These are phyloP conservation scores for Sporisorium graminicola DNA, from an alignment of 1,284 basidiomycete genomes.

Conservation along the genomic window DNA sequence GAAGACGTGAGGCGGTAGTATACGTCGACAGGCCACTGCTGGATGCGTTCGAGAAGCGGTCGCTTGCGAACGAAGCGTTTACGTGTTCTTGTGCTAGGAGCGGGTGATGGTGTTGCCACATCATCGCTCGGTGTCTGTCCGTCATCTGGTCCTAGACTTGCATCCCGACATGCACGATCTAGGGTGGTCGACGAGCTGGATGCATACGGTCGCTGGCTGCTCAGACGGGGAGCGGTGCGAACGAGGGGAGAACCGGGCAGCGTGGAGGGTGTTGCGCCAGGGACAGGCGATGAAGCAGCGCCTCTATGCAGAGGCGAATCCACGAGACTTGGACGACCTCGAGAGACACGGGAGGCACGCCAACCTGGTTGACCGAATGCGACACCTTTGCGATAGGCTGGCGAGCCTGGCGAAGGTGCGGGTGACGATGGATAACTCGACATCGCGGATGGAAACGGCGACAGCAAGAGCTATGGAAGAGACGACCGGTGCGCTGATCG, in stretches of 20 bases:
- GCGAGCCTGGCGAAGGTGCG: slow-evolving; percentile 33
- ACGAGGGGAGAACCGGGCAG: slow-evolving; percentile 24
- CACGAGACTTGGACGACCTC: slow-evolving; percentile 28
- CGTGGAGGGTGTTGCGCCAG: slow-evolving; percentile 26
- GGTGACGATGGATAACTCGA: slow-evolving; percentile 34
- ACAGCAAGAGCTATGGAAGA: neutral
- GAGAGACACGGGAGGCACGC: slow-evolving; percentile 44
- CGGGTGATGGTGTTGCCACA: neutral
- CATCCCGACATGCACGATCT: neutral
- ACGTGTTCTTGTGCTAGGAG: neutral
- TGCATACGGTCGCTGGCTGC: slow-evolving; percentile 2
- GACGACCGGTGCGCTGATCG: neutral
- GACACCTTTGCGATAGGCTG: slow-evolving; percentile 50
- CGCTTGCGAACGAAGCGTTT: slow-evolving; percentile 39
- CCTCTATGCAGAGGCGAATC: slow-evolving; percentile 32
- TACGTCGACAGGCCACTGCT: slow-evolving; percentile 40
- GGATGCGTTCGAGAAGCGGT: slow-evolving; percentile 37
- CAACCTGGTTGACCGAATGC: slow-evolving; percentile 54
- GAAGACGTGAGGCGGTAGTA: slow-evolving; percentile 32
- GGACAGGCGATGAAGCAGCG: slow-evolving; percentile 16
- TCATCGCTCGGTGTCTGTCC: slow-evolving; percentile 1
- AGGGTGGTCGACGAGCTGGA: slow-evolving; percentile 11
- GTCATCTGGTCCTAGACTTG: neutral
- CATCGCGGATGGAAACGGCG: too few species aligned
- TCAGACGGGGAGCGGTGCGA: slow-evolving; percentile 11